These are phyloP conservation scores for Crucihimalaya himalaica DNA, from an alignment of 345 rosid genomes.

Conservation along the genomic window DNA sequence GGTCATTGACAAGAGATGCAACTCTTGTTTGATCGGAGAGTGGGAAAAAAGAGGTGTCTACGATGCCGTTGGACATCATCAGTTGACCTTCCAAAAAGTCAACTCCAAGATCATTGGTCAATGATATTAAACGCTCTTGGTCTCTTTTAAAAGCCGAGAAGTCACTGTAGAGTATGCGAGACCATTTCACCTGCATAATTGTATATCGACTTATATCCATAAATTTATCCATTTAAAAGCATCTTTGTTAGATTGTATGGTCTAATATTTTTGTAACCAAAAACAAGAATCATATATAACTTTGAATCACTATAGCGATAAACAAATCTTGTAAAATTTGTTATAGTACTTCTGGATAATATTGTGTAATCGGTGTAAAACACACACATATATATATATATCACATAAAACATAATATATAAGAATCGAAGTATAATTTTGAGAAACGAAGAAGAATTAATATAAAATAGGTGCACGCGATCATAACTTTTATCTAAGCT, in stretches of 20 bases:
- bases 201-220: neutral
- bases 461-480: neutral
- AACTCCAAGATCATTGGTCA: conserved; percentile 46
- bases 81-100: conserved; percentile 77
- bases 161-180: conserved; percentile 68
- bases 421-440: neutral
- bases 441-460: neutral
- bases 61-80: conserved; percentile 53
- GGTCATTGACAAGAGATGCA: conserved; percentile 50
- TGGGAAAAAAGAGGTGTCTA: conserved; percentile 69
- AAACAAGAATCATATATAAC: neutral
- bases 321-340: neutral
- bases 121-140: conserved; percentile 65
- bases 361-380: neutral
- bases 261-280: neutral
- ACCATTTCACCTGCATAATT: conserved; percentile 63
- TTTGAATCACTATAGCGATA: neutral
- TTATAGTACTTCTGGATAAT: too few relatives aligned
- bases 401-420: neutral
- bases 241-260: neutral
- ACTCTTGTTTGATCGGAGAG: conserved; percentile 55
- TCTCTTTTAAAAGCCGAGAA: conserved; percentile 62
- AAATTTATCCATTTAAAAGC: neutral
- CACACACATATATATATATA: too few relatives aligned
- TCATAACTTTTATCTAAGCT: neutral